Evolutionary conservation across 306 rosid species (phyloP).

Genomic region (Cicer bijugum): DNA sequence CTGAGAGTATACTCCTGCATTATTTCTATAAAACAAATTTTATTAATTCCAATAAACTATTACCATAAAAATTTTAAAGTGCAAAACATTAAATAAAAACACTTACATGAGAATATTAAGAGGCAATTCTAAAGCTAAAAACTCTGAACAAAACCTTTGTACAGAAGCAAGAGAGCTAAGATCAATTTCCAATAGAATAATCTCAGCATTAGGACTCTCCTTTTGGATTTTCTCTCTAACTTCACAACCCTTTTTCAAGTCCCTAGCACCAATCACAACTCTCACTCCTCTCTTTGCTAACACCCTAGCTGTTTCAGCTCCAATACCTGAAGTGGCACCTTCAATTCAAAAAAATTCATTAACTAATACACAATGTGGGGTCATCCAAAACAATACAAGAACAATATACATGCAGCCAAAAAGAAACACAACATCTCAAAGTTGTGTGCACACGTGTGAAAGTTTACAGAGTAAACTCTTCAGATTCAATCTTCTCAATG

Average conservation of each 20-base stretch:
- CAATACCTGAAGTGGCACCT: conserved; percentile 92
- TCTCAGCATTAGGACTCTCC: conserved; percentile 77
- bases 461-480: too few species aligned
- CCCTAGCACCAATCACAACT: conserved; percentile 85
- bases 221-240: conserved; percentile 64
- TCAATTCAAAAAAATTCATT: conserved; percentile 19
- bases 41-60: conserved; percentile 2
- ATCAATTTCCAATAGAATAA: conserved; percentile 78
- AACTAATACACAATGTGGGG: not conserved
- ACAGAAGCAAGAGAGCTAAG: conserved; percentile 87
- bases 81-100: not conserved
- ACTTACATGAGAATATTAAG: conserved; percentile 85
- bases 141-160: conserved; percentile 69
- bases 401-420: too few species aligned
- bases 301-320: conserved; percentile 94
- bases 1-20: conserved; percentile 84
- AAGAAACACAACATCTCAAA: too few species aligned
- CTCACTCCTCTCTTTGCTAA: conserved; percentile 92
- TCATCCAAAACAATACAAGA: too few species aligned
- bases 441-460: too few species aligned
- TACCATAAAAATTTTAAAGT: not conserved
- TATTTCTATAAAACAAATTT: conserved; percentile 68
- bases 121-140: conserved; percentile 71
- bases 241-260: conserved; percentile 66
- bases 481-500: too few species aligned